These are phyloP conservation scores for Paramecium caudatum DNA, from an alignment of 73 alveolate species.

Conservation along the genomic window DNA sequence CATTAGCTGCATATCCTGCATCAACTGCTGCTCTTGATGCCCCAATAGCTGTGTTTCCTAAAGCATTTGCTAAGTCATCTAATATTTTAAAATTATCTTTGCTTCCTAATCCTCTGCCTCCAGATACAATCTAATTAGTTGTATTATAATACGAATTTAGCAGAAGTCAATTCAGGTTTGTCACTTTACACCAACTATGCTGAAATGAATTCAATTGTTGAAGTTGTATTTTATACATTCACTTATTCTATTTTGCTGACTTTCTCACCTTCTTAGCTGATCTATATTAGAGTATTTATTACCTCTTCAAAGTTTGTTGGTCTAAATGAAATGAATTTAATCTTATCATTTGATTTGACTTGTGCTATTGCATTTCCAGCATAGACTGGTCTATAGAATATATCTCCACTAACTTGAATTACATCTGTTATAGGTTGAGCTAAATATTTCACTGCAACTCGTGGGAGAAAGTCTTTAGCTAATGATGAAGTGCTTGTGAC, in stretches of 20 bases:
- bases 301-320: conserved; percentile 87
- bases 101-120: conserved; percentile 92
- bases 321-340: conserved; percentile 82
- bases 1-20: conserved; percentile 96
- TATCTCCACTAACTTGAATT: conserved; percentile 79
- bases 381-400: conserved; percentile 90
- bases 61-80: conserved; percentile 82
- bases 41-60: conserved; percentile 89
- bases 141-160: conserved; percentile 78
- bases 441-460: conserved; percentile 88
- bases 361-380: conserved; percentile 96
- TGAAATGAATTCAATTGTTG: conserved; percentile 67
- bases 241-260: conserved; percentile 64
- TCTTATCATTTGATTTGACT: conserved; percentile 77
- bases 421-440: conserved; percentile 94
- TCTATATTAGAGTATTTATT: conserved; percentile 61
- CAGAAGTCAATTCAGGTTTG: conserved; percentile 87
- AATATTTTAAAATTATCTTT: conserved; percentile 86
- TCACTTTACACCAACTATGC: conserved; percentile 80
- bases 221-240: background rate
- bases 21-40: conserved; percentile 98
- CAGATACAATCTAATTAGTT: conserved; percentile 78
- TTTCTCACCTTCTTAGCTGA: conserved; percentile 72
- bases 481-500: conserved; percentile 81
- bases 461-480: conserved; percentile 92